phyloP scores from a whole-genome alignment of 768 basidiomycete species.

The Amanita exitialis region DNA sequence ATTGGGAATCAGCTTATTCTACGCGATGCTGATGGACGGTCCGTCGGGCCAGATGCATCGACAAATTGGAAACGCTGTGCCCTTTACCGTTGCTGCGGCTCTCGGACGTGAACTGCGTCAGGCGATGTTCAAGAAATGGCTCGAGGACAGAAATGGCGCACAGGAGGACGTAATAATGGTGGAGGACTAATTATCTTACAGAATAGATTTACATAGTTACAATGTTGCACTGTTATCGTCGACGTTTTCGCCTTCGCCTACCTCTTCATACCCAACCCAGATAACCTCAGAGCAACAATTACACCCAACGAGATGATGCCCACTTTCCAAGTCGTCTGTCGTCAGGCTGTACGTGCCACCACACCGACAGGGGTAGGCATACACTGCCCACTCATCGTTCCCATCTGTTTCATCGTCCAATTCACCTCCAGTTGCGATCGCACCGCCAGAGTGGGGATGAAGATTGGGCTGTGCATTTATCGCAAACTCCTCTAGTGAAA shows the following conservation, averaged over 20 bases:
- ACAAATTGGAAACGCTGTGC: constrained; percentile 76
- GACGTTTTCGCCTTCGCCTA: constrained; percentile 23
- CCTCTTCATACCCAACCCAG: constrained; percentile 83
- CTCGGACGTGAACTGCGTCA: constrained; percentile 53
- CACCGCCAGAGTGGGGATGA: neutral
- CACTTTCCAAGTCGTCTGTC: constrained; percentile 52
- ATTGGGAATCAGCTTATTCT: constrained; percentile 6
- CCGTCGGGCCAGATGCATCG: constrained; percentile 51
- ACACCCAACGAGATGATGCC: constrained; percentile 65
- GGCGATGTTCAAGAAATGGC: constrained; percentile 45
- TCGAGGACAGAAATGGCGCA: constrained; percentile 14
- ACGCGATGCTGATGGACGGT: neutral
- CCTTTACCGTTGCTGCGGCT: constrained; percentile 53
- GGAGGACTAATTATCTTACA: neutral
- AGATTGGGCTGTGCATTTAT: constrained; percentile 12
- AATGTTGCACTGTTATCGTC: neutral
- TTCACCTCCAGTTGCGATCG: constrained; percentile 11
- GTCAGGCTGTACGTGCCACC: constrained; percentile 56
- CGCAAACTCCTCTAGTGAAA: constrained; percentile 70
- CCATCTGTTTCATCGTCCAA: constrained; percentile 11
- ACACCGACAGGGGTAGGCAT: constrained; percentile 64
- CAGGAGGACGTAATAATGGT: neutral
- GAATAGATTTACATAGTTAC: too few species aligned
- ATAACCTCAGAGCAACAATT: constrained; percentile 71
- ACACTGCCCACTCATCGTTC: constrained; percentile 16